These are phyloP conservation scores for Saccharomycopsis javanensis DNA, from an alignment of 805 yeast genomes.

Conservation along the genomic window DNA sequence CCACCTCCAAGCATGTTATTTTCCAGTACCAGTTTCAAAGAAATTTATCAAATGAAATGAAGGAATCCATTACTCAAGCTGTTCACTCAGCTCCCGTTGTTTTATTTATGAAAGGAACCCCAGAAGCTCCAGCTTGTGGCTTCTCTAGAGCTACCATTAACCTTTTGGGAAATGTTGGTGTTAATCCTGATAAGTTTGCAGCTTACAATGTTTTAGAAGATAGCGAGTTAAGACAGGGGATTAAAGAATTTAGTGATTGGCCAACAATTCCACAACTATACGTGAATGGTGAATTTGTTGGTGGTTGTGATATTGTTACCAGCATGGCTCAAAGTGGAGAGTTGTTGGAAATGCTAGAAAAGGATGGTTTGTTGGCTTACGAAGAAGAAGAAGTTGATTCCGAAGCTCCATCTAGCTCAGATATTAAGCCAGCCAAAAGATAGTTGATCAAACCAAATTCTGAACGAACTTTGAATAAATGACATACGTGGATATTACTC, in stretches of 20 bases:
- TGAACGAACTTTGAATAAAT: not conserved
- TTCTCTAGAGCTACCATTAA: conserved; percentile 93
- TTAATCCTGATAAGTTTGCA: conserved; percentile 91
- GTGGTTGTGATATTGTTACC: conserved; percentile 93
- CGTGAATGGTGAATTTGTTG: conserved; percentile 83
- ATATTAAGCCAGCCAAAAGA: conserved; percentile 18
- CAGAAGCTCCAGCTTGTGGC: conserved; percentile 96
- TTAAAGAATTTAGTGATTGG: conserved; percentile 94
- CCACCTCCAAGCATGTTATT: not conserved
- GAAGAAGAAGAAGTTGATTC: conserved; percentile 48
- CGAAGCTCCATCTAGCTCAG: conserved; percentile 14
- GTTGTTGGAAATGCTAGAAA: conserved; percentile 71
- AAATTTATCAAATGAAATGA: conserved; percentile 66
- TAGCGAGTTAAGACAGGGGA: conserved; percentile 86
- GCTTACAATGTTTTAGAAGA: conserved; percentile 96
- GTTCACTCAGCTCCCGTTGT: conserved; percentile 88
- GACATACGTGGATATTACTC: not conserved
- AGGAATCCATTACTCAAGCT: conserved; percentile 77
- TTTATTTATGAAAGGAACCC: conserved; percentile 96
- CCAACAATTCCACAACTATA: conserved; percentile 97
- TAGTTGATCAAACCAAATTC: not conserved
- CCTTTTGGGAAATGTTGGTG: conserved; percentile 91
- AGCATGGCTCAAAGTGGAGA: conserved; percentile 92
- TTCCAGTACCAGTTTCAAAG: conserved; percentile 23
- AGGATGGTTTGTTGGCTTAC: conserved; percentile 69